Evolutionary conservation across 2,329 filamentous ascomycete genomes (phyloP), one percentile per base, ranked within the genome.

Genomic region (Xylariaceae sp.): DNA sequence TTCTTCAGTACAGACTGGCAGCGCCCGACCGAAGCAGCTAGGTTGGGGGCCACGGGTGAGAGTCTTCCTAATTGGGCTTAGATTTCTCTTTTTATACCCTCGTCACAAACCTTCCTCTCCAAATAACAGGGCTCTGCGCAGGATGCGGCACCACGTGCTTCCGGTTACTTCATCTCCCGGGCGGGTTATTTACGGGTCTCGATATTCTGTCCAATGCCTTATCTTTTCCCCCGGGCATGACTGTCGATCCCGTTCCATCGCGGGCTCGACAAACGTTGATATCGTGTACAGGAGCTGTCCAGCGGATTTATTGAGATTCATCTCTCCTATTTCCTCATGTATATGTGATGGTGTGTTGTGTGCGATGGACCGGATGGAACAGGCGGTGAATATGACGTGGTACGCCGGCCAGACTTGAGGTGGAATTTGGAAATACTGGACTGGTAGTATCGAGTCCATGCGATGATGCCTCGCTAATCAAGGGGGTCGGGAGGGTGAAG

Each of bases 201-300:
- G 26, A 6, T 75, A 78, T 76, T n/a, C 13, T 76, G 62, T 72
- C 70, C 55, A 74, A 58, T 59, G 76, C 77, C 52, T 74, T 73
- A 65, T 79, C 76, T 43, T 72, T 72, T 15, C 72, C 76, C 65
- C 79, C 70, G 69, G 69, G 58, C 71, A 71, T 34, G 32, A 44
- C 75, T 75, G 13, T 68, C 58, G 51, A 72, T 22, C 70, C 71
- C 60, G 79, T 64, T 60, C 71, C 68, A 12, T 72, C 71, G 59
- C 81, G 59, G 32, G 78, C 66, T 66, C 76, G 77, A 66, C 82
- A 80, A 61, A 80, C 81, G 54, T 79, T 76, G 58, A 82, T 77
- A 61, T 80, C 80, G 57, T 78, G 80, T 2, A 75, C 75, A 1
- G 80, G 79, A 22, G 77, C 32, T 5, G 32, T 8, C 26, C 26